These are phyloP conservation scores for Naematelia aurantialba DNA, from an alignment of 768 basidiomycete genomes.

Conservation along the genomic window DNA sequence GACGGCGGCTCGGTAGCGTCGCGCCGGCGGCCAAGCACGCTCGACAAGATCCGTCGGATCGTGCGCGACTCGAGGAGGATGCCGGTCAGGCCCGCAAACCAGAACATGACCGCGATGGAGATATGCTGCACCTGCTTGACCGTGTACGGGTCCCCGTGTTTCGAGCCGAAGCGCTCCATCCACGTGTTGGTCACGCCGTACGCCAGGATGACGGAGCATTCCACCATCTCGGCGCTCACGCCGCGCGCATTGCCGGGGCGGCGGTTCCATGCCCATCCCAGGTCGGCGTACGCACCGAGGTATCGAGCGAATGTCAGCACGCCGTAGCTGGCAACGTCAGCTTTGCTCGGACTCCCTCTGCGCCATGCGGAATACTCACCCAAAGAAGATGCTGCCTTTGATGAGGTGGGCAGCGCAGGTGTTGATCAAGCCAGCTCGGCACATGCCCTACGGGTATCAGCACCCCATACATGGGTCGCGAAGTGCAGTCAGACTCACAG, in stretches of 20 bases:
- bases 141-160: constrained; percentile 74
- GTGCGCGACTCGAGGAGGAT: constrained; percentile 80
- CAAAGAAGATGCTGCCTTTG: constrained; percentile 83
- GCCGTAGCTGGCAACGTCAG: constrained; percentile 58
- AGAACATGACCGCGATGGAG: constrained; percentile 79
- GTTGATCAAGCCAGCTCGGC: constrained; percentile 71
- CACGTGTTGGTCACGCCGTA: constrained; percentile 91
- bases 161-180: constrained; percentile 92
- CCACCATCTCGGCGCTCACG: constrained; percentile 50
- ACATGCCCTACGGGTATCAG: constrained; percentile 59
- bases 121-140: constrained; percentile 93
- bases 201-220: constrained; percentile 61
- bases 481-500: constrained; percentile 42
- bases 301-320: constrained; percentile 88
- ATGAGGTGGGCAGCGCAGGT: constrained; percentile 78
- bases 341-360: no score
- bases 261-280: constrained; percentile 93
- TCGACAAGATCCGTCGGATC: constrained; percentile 69
- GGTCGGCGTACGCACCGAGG: constrained; percentile 76
- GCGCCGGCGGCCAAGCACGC: constrained; percentile 50
- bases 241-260: constrained; percentile 23
- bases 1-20: constrained; percentile 63
- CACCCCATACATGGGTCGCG: background rate
- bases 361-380: no score
- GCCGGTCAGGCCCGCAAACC: constrained; percentile 84